These are phyloP conservation scores for Phytophthora hibernalis DNA, from an alignment of 352 stramenopile species.

Conservation along the genomic window DNA sequence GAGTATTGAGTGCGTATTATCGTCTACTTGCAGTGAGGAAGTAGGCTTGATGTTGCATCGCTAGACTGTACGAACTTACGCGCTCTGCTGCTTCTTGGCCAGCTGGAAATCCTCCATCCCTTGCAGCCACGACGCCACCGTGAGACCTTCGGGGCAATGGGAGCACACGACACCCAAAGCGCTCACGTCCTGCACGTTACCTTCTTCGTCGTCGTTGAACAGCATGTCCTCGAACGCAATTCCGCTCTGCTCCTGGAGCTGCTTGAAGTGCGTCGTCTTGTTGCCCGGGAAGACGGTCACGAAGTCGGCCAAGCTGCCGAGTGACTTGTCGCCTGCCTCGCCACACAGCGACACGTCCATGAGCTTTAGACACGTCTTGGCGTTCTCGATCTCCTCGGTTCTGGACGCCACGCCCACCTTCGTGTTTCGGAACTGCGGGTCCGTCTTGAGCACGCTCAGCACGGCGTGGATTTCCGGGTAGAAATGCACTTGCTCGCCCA, in stretches of 20 bases:
- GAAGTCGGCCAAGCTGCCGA: slow-evolving; percentile 67
- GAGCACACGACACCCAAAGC: slow-evolving; percentile 73
- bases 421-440: slow-evolving; percentile 63
- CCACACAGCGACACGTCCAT: slow-evolving; percentile 50
- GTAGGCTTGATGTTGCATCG: background rate
- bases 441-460: slow-evolving; percentile 69
- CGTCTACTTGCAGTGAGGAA: slow-evolving; percentile 1
- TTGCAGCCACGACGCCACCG: slow-evolving; percentile 60
- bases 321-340: slow-evolving; percentile 32
- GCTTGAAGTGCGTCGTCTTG: slow-evolving; percentile 92
- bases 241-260: slow-evolving; percentile 85
- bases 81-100: slow-evolving; percentile 40
- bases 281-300: slow-evolving; percentile 84
- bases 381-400: slow-evolving; percentile 75
- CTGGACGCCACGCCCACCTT: slow-evolving; percentile 67
- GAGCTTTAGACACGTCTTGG: slow-evolving; percentile 70
- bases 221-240: slow-evolving; percentile 95
- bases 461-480: slow-evolving; percentile 76
- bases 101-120: slow-evolving; percentile 75
- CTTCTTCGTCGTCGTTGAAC: slow-evolving; percentile 95
- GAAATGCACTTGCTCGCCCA: slow-evolving; percentile 79
- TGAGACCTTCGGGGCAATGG: slow-evolving; percentile 82
- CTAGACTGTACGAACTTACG: background rate
- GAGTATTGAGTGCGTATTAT: background rate
- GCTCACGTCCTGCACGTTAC: slow-evolving; percentile 75